Conservation (phyloP, 2,329 filamentous ascomycete genomes). For the Ceratocystis lukuohia region DNA sequence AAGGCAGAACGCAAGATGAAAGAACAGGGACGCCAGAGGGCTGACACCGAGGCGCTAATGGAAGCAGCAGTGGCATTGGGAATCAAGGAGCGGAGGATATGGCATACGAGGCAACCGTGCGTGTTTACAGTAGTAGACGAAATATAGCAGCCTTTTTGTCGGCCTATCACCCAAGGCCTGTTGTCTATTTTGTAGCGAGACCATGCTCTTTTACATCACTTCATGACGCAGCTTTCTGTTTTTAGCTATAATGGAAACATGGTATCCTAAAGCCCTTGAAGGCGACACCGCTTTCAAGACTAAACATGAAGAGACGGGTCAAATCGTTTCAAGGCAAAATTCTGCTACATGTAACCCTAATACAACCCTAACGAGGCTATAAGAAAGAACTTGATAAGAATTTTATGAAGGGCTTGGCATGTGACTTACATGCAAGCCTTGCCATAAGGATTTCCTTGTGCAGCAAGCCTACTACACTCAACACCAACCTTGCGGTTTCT, state of each 20-base stretch:
- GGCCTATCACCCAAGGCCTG: neutral
- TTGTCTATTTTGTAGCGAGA: neutral
- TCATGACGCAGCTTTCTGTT: neutral
- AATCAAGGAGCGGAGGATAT: constrained; percentile 47
- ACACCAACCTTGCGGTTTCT: neutral
- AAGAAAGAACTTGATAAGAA: neutral
- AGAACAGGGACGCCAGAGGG: constrained; percentile 29
- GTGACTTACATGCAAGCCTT: neutral
- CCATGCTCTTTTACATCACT: neutral
- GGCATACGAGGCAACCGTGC: constrained; percentile 48
- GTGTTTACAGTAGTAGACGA: constrained; percentile 40
- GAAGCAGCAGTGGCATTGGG: constrained; percentile 44
- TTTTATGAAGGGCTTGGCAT: neutral
- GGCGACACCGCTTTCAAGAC: too few relatives aligned
- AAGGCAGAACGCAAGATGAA: constrained; percentile 23
- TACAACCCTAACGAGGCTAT: neutral
- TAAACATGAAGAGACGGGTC: neutral
- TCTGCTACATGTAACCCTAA: neutral
- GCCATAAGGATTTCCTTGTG: neutral
- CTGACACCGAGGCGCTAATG: constrained; percentile 40
- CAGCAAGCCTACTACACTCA: neutral
- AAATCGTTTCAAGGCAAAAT: neutral
- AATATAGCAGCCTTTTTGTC: neutral
- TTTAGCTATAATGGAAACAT: neutral
- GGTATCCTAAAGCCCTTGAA: neutral